Evolutionary conservation across 1,139 yeast genomes (phyloP), one percentile per base, ranked within the genome.

Genomic region (Candida smagusa): DNA sequence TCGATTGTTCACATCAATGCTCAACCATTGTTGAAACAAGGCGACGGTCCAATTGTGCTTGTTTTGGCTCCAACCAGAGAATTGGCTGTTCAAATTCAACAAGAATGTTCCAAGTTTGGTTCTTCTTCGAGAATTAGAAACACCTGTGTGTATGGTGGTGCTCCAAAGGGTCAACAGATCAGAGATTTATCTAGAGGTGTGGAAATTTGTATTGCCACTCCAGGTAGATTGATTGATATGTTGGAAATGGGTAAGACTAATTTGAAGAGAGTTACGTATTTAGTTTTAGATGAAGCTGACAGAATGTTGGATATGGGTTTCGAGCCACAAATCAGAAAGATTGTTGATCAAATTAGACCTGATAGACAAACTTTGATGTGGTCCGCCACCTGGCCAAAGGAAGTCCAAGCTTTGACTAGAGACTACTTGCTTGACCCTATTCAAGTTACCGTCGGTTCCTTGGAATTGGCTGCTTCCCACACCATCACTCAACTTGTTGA

Each of bases 341-440:
- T 88, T 64, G 88, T 89, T 52, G 95, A 87, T 57, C 96, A 87
- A 74, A 88, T 88, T 60, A 83, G 96, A 71, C 96, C 96, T 46
- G 96, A 89, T 64, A 85, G 96, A 72, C 98, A 92, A 74, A 92
- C 98, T 44, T 78, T 92, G 60, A 87, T 92, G 97, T 92, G 97
- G 97, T 89, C 97, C 49, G 98, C 98, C 52, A 92, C 98, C 40
- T 92, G 98, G 98, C 98, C 98, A 58, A 89, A 89, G 77, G 95
- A 88, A 66, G 97, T 92, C 47, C 95, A 90, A 74, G 74, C 81
- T 52, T 77, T 92, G 60, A 94, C 97, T 49, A 77, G 84, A 57
- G 98, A 92, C 65, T 92, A 88, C 68, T 76, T 90, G 63, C 70
- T 79, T 46, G 96, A 92, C 61, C 95, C 92, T 56, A 90, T 92